These are phyloP conservation scores for Cinchona pubescens DNA, from an alignment of 257 asterid genomes.

Conservation along the genomic window DNA sequence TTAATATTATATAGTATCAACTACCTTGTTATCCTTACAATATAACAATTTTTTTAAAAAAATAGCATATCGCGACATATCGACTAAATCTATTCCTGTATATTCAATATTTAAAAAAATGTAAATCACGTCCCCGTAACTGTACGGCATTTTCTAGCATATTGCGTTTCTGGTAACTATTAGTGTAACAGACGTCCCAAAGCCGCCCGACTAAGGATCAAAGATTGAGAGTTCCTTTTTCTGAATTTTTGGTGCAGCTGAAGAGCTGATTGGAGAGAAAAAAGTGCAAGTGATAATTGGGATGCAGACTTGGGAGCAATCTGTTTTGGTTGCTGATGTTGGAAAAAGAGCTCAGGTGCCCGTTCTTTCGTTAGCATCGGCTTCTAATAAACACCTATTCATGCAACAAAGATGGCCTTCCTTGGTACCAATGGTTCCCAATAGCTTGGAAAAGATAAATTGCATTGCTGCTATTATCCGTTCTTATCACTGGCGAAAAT, in stretches of 20 bases:
- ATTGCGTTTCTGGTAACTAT: no score
- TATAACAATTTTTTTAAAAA: no score
- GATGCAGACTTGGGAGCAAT: constrained; percentile 40
- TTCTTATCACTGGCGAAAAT: constrained; percentile 39
- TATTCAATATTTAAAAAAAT: no score
- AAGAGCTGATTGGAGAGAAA: constrained; percentile 27
- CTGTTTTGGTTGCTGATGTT: constrained; percentile 39
- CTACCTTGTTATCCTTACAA: no score
- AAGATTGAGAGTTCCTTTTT: no score
- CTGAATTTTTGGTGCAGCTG: constrained; percentile 30
- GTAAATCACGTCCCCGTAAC: no score
- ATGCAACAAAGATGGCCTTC: constrained; percentile 42
- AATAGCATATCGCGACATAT: no score
- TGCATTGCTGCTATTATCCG: constrained; percentile 28
- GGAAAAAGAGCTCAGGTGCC: constrained; percentile 38
- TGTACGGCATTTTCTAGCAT: no score
- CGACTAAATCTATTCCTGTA: no score
- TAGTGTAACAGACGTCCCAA: no score
- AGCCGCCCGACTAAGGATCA: no score
- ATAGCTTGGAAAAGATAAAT: constrained; percentile 22
- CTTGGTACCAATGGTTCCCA: constrained; percentile 33
- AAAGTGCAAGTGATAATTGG: constrained; percentile 35
- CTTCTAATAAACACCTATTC: constrained; percentile 15
- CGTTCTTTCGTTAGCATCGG: constrained; percentile 35
- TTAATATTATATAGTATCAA: no score